Evolutionary conservation across 441 rosid genomes (phyloP), one percentile per base, ranked within the genome.

Genomic region (Macaranga tanarius): DNA sequence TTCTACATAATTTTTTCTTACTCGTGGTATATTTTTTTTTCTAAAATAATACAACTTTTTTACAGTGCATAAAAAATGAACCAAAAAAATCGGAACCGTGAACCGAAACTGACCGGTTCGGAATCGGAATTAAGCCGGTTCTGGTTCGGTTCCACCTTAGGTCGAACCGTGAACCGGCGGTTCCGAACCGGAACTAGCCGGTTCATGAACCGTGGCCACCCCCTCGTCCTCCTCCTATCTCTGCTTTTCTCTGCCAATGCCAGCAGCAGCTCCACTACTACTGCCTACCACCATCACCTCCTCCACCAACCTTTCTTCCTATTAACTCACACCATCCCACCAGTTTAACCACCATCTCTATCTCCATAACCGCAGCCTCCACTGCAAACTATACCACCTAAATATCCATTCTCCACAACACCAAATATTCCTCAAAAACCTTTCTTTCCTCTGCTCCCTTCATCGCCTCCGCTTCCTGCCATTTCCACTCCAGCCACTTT

Each of bases 401-500:
- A 89, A 62, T 84, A 77, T 51, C 93, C 92, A 2, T 84, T 79
- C 71, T 82, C 89, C 22, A 62, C 87, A 1, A 81, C 82, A 3
- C 84, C 84, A n/a, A 55, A 68, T 58, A 68, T 75, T 17, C 83
- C 77, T 1, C 80, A 77, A 62, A 40, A 69, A 26, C 85, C 89
- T 34, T 81, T 93, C 82, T 83, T 91, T 64, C 87, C 95, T 75
- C 84, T 76, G 78, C 86, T 71, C 22, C 77, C 82, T 10, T 60
- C 82, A 1, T 82, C 89, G 0, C 78, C 88, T 0, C 89, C 87
- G 9, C 87, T 87, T 0, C 84, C 89, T 0, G 79, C 86, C 4
- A 79, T 85, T 0, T 69, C 88, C 65, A 16, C 82, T 19, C 82
- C 86, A 71, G 82, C 86, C 9, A 86, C 97, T 50, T 90, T 93